Evolutionary conservation across 108 stramenopile species (phyloP).

Genomic region (Cylindrotheca fusiformis): DNA sequence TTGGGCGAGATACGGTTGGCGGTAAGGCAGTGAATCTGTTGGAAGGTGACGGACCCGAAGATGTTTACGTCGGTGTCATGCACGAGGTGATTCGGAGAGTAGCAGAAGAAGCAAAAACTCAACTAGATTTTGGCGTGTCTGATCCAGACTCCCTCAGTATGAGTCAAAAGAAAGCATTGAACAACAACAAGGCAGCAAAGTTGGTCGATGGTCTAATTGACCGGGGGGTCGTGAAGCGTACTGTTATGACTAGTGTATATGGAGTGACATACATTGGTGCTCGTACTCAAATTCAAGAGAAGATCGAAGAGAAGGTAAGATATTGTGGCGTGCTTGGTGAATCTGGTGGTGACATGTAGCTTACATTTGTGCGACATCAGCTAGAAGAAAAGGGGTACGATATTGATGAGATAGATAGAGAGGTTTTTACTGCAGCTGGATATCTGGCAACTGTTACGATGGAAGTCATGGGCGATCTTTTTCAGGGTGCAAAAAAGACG

Average conservation of each 20-base stretch:
- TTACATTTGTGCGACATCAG: conserved; percentile 12
- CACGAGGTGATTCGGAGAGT: conserved; percentile 84
- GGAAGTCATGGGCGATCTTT: conserved; percentile 93
- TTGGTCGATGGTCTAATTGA: conserved; percentile 88
- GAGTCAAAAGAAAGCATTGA: conserved; percentile 50
- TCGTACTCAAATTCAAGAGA: conserved; percentile 91
- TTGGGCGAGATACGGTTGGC: conserved; percentile 95
- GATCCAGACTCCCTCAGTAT: conserved; percentile 51
- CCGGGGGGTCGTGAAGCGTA: conserved; percentile 98
- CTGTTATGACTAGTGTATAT: conserved; percentile 99
- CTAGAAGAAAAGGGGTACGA: conserved; percentile 74
- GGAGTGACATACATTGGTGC: conserved; percentile 99
- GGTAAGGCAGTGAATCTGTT: conserved; percentile 97
- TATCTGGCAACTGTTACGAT: conserved; percentile 93
- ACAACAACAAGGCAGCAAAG: conserved; percentile 65
- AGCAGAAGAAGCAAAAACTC: conserved; percentile 60
- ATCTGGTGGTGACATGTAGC: not conserved
- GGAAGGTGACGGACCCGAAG: conserved; percentile 87
- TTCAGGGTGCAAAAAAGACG: conserved; percentile 90
- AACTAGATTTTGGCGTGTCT: conserved; percentile 57
- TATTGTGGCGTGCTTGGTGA: not conserved
- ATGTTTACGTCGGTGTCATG: conserved; percentile 97
- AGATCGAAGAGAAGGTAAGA: conserved; percentile 74
- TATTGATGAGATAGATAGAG: conserved; percentile 81
- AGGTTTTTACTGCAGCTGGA: conserved; percentile 77